Conservation (phyloP, 2,329 filamentous ascomycete species). For the Fonsecaea monophora region DNA sequence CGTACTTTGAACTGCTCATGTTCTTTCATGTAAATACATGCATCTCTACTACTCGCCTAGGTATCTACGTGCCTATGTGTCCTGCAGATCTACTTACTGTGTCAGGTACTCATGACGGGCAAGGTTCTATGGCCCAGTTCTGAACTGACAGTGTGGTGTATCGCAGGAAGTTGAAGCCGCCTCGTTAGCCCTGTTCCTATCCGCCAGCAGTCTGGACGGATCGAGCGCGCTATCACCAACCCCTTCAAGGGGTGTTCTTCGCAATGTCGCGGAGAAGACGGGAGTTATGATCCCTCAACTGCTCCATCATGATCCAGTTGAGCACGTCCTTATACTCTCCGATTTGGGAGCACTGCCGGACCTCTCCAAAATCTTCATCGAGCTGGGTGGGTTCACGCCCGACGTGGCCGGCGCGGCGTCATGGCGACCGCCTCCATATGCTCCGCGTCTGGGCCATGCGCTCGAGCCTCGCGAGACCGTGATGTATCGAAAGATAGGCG, state of each 20-base stretch:
- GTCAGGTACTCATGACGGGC: no score
- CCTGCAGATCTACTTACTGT: no score
- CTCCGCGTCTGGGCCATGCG: neutral
- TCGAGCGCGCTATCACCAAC: neutral
- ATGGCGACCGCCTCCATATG: neutral
- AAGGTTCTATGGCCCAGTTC: no score
- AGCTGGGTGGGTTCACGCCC: slow-evolving; percentile 21
- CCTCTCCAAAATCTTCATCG: slow-evolving; percentile 20
- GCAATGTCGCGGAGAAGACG: neutral
- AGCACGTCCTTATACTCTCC: slow-evolving; percentile 24
- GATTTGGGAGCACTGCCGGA: slow-evolving; percentile 24
- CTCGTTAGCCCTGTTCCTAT: slow-evolving; percentile 1
- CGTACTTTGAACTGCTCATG: no score
- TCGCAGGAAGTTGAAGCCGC: slow-evolving; percentile 9
- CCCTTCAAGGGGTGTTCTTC: neutral
- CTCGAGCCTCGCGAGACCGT: neutral
- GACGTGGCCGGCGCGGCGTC: neutral
- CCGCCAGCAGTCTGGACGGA: neutral
- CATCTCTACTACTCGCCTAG: no score
- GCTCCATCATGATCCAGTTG: slow-evolving; percentile 15
- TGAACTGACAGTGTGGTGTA: neutral
- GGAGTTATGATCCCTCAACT: slow-evolving; percentile 14
- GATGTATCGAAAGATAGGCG: slow-evolving; percentile 7
- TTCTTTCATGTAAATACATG: no score
- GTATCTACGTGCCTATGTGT: no score